phyloP scores from a whole-genome alignment of 1,284 basidiomycete species.

The Cutaneotrichosporon sp. region DNA sequence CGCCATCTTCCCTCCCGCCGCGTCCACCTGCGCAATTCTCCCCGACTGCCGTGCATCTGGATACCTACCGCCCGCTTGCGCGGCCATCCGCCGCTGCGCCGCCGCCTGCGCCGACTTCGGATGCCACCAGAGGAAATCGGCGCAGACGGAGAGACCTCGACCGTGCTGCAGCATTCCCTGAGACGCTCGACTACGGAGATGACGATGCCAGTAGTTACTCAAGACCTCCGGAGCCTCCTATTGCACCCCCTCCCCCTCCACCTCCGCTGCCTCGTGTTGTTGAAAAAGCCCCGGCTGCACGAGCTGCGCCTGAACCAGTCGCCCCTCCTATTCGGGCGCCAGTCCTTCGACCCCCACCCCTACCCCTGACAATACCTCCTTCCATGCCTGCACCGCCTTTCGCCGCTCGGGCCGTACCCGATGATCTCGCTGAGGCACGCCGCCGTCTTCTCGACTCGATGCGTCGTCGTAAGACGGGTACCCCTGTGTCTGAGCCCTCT shows the following conservation, averaged over 20 bases:
- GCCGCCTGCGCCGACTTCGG: too few relatives aligned
- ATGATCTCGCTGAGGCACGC: constrained; percentile 29
- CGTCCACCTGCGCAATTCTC: background rate
- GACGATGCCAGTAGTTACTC: background rate
- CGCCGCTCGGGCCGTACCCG: constrained; percentile 12
- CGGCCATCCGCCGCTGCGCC: too few relatives aligned
- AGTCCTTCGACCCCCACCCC: background rate
- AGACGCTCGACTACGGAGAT: constrained; percentile 23
- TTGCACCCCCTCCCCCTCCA: background rate
- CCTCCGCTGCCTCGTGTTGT: background rate
- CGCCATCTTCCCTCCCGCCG: background rate
- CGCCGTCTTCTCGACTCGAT: constrained; percentile 35
- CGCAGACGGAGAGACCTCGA: constrained; percentile 12
- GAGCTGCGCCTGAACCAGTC: background rate
- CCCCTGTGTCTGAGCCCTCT: background rate
- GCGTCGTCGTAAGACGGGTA: constrained; percentile 13
- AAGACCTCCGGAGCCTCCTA: background rate
- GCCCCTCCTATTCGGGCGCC: too few relatives aligned
- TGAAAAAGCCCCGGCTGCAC: background rate
- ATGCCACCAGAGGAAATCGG: background rate
- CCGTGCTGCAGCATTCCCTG: background rate
- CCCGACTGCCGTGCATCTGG: constrained; percentile 1
- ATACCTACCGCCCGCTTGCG: background rate
- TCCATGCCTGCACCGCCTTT: background rate
- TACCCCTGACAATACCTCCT: too few relatives aligned